Conservation (phyloP, 306 rosid species). For the Mimosa pudica region DNA sequence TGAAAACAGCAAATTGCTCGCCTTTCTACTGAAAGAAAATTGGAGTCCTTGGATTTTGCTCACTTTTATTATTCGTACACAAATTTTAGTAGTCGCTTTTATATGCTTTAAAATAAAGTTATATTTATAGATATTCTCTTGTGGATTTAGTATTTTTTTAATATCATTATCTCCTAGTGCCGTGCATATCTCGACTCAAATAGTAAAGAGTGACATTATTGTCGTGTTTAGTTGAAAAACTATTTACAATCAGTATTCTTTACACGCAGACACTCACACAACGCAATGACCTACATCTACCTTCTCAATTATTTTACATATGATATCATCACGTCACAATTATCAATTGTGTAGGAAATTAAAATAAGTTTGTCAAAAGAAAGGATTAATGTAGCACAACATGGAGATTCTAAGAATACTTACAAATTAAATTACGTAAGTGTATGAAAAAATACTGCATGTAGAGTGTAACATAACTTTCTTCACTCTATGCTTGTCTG, state of each 20-base stretch:
- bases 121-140: no score
- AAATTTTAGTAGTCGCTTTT: background rate
- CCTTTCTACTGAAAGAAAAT: no score
- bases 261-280: background rate
- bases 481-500: background rate
- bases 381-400: background rate
- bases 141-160: no score
- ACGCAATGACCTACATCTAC: background rate
- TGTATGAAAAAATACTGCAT: background rate
- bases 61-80: no score
- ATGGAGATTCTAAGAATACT: background rate
- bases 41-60: no score
- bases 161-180: background rate
- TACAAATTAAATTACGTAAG: background rate
- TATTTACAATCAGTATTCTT: no score
- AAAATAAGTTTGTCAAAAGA: background rate
- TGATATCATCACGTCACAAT: background rate
- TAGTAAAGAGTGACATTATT: background rate
- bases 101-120: background rate
- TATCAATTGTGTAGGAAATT: background rate
- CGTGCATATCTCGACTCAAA: background rate
- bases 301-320: background rate
- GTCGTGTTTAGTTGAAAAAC: background rate
- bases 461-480: no score
- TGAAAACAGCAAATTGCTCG: slow-evolving; percentile 21